phyloP scores from a whole-genome alignment of 495 filamentous ascomycete species.

The Rhizodiscina lignyota region DNA sequence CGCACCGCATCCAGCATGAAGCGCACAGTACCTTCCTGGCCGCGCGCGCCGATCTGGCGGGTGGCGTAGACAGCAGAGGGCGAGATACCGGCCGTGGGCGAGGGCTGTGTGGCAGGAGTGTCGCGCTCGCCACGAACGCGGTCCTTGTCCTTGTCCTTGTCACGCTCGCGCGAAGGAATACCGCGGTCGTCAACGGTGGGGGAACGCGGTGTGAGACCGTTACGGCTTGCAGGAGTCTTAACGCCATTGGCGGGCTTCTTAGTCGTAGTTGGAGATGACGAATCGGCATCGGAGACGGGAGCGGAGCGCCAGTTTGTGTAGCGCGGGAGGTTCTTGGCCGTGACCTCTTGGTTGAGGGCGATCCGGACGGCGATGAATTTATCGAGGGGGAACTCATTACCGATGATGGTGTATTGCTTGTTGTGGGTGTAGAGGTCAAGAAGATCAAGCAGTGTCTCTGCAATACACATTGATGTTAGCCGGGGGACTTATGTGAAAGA shows the following conservation, averaged over 20 bases:
- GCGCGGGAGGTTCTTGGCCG: conserved; percentile 34
- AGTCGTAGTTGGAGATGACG: neutral
- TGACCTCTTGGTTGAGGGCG: conserved; percentile 59
- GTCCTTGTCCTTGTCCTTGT: too few relatives aligned
- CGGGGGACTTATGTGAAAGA: too few relatives aligned
- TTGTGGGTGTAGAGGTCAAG: conserved; percentile 81
- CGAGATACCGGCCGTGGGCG: conserved; percentile 26
- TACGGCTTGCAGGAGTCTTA: conserved; percentile 12
- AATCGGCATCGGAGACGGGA: neutral
- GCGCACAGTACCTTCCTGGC: conserved; percentile 61
- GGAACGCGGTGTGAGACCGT: conserved; percentile 11
- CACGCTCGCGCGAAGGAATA: conserved; percentile 12
- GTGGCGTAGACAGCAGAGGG: conserved; percentile 2
- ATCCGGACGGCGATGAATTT: conserved; percentile 74
- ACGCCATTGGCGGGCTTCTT: conserved; percentile 17
- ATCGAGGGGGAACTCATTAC: conserved; percentile 50
- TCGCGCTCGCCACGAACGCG: conserved; percentile 8
- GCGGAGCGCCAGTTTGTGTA: conserved; percentile 24
- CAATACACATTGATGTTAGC: neutral
- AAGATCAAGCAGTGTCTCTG: conserved; percentile 71
- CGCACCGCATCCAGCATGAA: conserved; percentile 78
- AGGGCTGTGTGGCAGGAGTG: conserved; percentile 7
- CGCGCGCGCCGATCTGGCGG: conserved; percentile 27
- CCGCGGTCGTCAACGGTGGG: conserved; percentile 12
- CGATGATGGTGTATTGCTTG: conserved; percentile 52